Percentiles rank a stretch among this genome's conserved stretches.
phyloP scores from a whole-genome alignment of 768 basidiomycete species.

The Rhodocollybia butyracea region DNA sequence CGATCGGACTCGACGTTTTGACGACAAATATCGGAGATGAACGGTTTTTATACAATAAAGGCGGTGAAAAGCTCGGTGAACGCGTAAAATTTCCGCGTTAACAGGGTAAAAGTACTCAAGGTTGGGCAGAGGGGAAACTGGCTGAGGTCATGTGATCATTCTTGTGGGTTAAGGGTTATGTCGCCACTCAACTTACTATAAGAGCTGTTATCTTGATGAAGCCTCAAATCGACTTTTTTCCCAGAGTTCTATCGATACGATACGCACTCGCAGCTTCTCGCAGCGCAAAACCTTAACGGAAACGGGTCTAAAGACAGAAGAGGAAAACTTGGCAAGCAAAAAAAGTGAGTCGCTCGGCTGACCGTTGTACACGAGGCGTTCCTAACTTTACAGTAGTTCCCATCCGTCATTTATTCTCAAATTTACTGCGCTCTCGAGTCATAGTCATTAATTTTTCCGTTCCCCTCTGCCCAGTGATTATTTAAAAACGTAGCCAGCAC shows the following conservation, averaged over 20 bases:
- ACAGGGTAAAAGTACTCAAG: slow-evolving; percentile 3
- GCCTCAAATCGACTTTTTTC: not conserved
- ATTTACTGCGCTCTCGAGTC: not conserved
- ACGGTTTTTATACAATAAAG: not conserved
- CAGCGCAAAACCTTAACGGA: not conserved
- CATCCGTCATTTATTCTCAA: slow-evolving; percentile 2
- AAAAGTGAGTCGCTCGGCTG: slow-evolving; percentile 2
- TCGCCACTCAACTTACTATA: not conserved
- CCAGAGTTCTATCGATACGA: not conserved
- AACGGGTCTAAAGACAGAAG: not conserved
- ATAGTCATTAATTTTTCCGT: not conserved
- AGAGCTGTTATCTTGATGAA: slow-evolving; percentile 2
- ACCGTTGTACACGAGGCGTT: slow-evolving; percentile 10
- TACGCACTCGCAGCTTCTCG: not conserved
- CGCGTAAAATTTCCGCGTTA: slow-evolving; percentile 4
- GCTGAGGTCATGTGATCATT: not conserved
- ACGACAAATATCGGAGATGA: slow-evolving; percentile 1
- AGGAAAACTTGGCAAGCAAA: not conserved
- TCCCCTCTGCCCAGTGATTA: not conserved
- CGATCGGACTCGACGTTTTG: not conserved
- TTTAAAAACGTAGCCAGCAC: not conserved
- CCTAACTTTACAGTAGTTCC: slow-evolving; percentile 7
- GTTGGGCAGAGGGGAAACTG: not conserved
- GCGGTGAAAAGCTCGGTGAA: not conserved
- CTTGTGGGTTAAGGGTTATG: not conserved